Evolutionary conservation across 2,329 filamentous ascomycete genomes (phyloP).

Genomic region (Coniochaeta sp.): DNA sequence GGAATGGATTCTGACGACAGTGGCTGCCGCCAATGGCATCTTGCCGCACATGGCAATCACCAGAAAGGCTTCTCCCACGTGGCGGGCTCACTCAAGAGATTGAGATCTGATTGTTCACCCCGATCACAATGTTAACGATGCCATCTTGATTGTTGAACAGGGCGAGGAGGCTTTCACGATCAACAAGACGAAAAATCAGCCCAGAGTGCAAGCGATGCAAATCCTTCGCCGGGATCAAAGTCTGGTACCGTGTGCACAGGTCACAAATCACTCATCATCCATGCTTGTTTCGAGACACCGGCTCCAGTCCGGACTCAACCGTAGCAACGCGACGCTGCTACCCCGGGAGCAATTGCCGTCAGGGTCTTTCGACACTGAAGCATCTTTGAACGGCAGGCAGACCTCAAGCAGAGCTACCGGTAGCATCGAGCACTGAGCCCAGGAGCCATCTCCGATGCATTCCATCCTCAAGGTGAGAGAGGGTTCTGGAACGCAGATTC

Average conservation of each 20-base stretch:
- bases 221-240: not conserved
- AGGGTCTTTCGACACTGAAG: too few species aligned
- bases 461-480: not conserved
- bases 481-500: not conserved
- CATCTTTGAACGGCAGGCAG: too few species aligned
- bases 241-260: not conserved
- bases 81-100: not conserved
- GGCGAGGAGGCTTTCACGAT: too few species aligned
- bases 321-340: not conserved
- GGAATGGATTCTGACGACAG: not conserved
- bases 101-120: not conserved
- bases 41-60: not conserved
- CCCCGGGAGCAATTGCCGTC: not conserved
- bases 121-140: not conserved
- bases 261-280: not conserved
- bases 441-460: not conserved
- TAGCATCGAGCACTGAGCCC: too few species aligned
- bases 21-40: not conserved
- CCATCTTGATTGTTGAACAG: too few species aligned
- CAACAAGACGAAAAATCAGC: too few species aligned
- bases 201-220: not conserved
- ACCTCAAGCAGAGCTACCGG: too few species aligned
- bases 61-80: not conserved
- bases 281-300: conserved; percentile 3
- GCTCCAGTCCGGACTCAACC: not conserved